Base-by-base conservation (phyloP, 352 stramenopile species). In the Thalassiosira ordinaria region DNA sequence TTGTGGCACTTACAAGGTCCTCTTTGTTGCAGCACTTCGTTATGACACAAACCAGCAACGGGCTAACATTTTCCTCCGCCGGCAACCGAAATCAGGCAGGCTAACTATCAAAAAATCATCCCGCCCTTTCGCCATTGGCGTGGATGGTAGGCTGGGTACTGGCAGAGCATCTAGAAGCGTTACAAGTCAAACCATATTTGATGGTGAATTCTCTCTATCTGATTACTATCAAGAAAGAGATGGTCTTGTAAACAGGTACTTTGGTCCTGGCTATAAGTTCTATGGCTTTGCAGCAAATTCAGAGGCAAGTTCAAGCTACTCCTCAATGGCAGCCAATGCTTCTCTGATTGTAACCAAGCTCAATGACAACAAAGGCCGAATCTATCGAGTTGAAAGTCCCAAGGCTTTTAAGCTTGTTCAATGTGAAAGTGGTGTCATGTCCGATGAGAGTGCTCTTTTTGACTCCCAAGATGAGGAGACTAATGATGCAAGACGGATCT, bases 311-410 rank as follows among this genome's bases (percentile, higher is more conserved):
- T 33, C 35, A 37, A 74, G 49, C 14, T 74, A 74, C 27, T n/a
- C 7, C 18, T 33, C 55, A 49, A 74, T 65, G n/a, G n/a, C 66
- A 57, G 14, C 49, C 51, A 75, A 75, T 56, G 66, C 66, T 65
- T 56, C 5, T 31, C 66, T 75, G 2, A 56, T 75, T 57, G 66
- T 75, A 18, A 75, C 66, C 7, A 75, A 55, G 31, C 35, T 13
- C 14, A 75, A 75, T 24, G 66, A 75, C 29, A 75, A 75, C 66
- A 75, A 75, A 59, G 66, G 51, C 37, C 66, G 66, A 13, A 33
- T 75, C 31, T 75, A 67, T 57, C n/a, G 33, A 37, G 66, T 75
- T 35, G 51, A 75, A 24, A 18, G 27, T 14, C 35, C 51, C 18
- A 75, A 75, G 29, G 66, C 66, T 26, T 75, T 67, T 37, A 75